These are phyloP conservation scores for Citrus cavaleriei DNA, from an alignment of 345 rosid genomes.

Conservation along the genomic window DNA sequence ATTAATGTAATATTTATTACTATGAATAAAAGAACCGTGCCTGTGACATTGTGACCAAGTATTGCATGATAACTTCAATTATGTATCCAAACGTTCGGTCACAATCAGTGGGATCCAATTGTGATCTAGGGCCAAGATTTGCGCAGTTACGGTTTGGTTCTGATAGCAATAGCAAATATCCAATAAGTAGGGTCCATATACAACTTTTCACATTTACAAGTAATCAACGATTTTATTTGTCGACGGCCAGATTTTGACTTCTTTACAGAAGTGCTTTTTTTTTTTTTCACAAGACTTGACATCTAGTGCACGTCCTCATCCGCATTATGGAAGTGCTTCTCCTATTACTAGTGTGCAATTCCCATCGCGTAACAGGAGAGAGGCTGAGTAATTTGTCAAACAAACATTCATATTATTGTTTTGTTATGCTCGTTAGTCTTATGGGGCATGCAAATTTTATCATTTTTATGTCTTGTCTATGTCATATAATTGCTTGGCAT, in stretches of 20 bases:
- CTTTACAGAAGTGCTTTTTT: not conserved
- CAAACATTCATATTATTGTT: not conserved
- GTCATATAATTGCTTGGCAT: not conserved
- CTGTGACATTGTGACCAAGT: not conserved
- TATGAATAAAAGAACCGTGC: not conserved
- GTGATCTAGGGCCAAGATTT: not conserved
- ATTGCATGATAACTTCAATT: not conserved
- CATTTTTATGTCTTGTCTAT: not conserved
- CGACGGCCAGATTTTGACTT: slow-evolving; percentile 7
- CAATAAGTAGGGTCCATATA: not conserved
- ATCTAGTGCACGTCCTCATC: slow-evolving; percentile 22
- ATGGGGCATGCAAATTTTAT: too few relatives aligned
- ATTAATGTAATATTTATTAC: too few relatives aligned
- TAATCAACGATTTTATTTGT: not conserved
- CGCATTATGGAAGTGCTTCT: too few relatives aligned
- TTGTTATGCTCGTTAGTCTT: not conserved
- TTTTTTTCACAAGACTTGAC: not conserved
- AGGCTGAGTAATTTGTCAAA: not conserved
- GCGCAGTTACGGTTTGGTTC: not conserved
- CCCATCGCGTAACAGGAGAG: not conserved
- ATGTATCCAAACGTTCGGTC: not conserved
- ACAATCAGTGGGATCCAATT: not conserved
- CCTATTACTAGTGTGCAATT: not conserved
- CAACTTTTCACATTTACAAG: not conserved
- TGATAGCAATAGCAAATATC: not conserved